A percentile compares a stretch with the other conserved stretches of the same genome.
phyloP scores from a whole-genome alignment of 768 basidiomycete species.

The Naganishia vishniacii region DNA sequence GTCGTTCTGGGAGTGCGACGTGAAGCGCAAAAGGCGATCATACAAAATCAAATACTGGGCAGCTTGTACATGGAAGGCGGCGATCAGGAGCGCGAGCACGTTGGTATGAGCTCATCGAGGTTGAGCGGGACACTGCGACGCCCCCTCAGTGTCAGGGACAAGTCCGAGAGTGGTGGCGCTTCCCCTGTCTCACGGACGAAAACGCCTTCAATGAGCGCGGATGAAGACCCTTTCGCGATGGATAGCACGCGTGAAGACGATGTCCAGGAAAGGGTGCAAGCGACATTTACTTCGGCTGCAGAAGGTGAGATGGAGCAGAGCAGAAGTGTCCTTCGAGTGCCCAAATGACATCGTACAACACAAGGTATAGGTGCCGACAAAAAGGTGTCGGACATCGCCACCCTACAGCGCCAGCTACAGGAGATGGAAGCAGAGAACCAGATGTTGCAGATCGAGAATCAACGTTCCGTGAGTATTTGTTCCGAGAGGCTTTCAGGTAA shows the following conservation, averaged over 20 bases:
- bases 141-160: neutral
- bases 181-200: neutral
- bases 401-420: constrained; percentile 22
- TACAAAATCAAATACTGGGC: constrained; percentile 11
- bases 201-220: neutral
- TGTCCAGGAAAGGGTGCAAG: neutral
- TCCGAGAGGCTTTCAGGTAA: too few species aligned
- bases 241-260: neutral
- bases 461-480: constrained; percentile 33
- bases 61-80: constrained; percentile 33
- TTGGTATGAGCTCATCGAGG: neutral
- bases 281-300: neutral
- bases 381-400: neutral
- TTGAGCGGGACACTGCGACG: constrained; percentile 7
- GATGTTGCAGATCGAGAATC: constrained; percentile 39
- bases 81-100: constrained; percentile 32
- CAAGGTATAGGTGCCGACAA: neutral
- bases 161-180: neutral
- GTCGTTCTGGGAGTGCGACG: constrained; percentile 35
- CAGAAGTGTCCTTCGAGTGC: neutral
- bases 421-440: constrained; percentile 40
- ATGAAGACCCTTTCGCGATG: constrained; percentile 15
- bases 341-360: too few species aligned
- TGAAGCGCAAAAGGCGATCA: constrained; percentile 9
- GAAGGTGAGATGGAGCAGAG: neutral